phyloP scores from a whole-genome alignment of 805 yeast genomes.

The Cyberlindnera japonica region DNA sequence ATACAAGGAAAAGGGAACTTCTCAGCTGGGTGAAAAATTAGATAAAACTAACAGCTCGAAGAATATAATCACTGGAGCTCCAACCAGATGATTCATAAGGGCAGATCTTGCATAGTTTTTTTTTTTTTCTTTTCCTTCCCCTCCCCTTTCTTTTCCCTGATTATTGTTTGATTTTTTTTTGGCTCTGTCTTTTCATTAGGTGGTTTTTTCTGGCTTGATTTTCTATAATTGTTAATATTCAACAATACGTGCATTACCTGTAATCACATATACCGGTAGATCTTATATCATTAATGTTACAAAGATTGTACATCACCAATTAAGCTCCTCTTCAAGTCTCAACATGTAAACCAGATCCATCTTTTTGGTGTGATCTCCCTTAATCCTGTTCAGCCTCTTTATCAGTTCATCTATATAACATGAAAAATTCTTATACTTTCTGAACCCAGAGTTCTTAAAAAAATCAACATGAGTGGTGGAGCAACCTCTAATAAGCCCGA shows the following conservation, averaged over 20 bases:
- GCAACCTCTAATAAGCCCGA: slow-evolving; percentile 23
- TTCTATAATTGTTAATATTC: no score
- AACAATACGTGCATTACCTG: no score
- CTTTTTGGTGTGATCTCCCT: slow-evolving; percentile 10
- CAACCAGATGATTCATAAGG: no score
- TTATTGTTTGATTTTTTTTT: no score
- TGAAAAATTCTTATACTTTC: slow-evolving; percentile 24
- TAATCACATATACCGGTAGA: no score
- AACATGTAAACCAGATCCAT: slow-evolving; percentile 17
- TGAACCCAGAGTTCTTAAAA: slow-evolving; percentile 22
- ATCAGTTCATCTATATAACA: slow-evolving; percentile 23
- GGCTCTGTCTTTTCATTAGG: no score
- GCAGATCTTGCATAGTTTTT: no score
- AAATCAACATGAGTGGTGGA: slow-evolving; percentile 22
- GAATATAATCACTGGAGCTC: slow-evolving; percentile 29
- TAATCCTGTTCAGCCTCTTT: slow-evolving; percentile 9
- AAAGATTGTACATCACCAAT: no score
- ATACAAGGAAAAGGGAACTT: slow-evolving; percentile 90
- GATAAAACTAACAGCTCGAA: slow-evolving; percentile 22
- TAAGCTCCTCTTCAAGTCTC: slow-evolving; percentile 10
- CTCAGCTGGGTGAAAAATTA: slow-evolving; percentile 38
- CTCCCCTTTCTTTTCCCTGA: no score
- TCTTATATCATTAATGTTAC: no score
- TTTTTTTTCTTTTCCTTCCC: no score
- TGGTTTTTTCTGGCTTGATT: no score